Evolutionary conservation across 768 basidiomycete species (phyloP).

Genomic region (Gymnopilus dilepis): DNA sequence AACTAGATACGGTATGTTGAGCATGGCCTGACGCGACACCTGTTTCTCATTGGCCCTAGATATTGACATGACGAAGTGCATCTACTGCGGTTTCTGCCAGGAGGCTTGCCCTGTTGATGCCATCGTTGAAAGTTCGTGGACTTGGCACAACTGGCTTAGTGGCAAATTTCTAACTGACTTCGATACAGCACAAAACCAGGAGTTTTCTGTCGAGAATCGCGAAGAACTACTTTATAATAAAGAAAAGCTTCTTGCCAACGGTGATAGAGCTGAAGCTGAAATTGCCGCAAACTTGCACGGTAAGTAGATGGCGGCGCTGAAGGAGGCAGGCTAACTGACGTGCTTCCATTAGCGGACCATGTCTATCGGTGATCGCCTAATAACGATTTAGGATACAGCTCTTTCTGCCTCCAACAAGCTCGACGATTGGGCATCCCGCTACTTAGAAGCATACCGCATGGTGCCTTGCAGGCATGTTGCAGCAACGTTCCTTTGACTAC

Average conservation of each 20-base stretch:
- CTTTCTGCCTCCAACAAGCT: not conserved
- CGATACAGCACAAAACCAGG: slow-evolving; percentile 88
- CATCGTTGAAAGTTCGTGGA: slow-evolving; percentile 93
- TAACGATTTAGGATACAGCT: slow-evolving; percentile 7
- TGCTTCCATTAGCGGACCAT: slow-evolving; percentile 68
- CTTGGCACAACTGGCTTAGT: slow-evolving; percentile 7
- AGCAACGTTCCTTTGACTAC: slow-evolving; percentile 3
- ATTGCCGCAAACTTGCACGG: slow-evolving; percentile 93
- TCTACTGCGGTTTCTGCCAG: slow-evolving; percentile 99
- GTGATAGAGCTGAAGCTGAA: slow-evolving; percentile 96
- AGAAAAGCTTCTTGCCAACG: slow-evolving; percentile 96
- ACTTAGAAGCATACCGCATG: not conserved
- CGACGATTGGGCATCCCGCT: not conserved
- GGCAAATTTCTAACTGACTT: slow-evolving; percentile 14
- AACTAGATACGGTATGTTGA: slow-evolving; percentile 87
- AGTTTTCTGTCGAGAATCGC: slow-evolving; percentile 96
- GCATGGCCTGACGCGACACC: slow-evolving; percentile 7
- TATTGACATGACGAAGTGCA: slow-evolving; percentile 99
- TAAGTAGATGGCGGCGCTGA: slow-evolving; percentile 40
- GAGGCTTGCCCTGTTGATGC: slow-evolving; percentile 99
- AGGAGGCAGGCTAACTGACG: slow-evolving; percentile 29
- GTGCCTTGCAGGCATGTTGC: slow-evolving; percentile 15
- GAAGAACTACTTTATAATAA: slow-evolving; percentile 99
- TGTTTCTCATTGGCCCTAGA: slow-evolving; percentile 52
- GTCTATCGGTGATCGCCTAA: slow-evolving; percentile 68